Conservation (phyloP, 2,329 filamentous ascomycete species). For the Zasmidium citrigriseum region DNA sequence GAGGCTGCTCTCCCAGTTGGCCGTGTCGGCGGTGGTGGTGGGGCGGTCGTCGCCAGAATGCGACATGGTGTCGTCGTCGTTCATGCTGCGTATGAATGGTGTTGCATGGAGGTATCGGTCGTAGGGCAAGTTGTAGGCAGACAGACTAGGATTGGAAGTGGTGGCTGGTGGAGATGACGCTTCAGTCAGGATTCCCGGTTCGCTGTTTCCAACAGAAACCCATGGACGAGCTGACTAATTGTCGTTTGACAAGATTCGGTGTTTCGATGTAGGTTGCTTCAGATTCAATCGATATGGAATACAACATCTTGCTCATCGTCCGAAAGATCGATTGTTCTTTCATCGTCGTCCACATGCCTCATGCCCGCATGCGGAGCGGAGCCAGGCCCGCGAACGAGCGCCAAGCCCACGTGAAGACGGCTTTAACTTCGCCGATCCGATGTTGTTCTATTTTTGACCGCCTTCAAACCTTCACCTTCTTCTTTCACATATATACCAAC, state of each 20-base stretch:
- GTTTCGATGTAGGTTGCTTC: no score
- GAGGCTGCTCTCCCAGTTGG: constrained; percentile 3
- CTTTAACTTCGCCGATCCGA: not conserved
- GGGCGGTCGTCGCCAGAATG: constrained; percentile 3
- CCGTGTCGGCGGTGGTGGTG: not conserved
- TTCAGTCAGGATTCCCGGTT: not conserved
- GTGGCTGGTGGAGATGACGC: not conserved
- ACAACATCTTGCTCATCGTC: no score
- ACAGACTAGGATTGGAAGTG: not conserved
- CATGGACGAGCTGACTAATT: not conserved
- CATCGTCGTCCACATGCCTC: not conserved
- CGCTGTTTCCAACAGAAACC: not conserved
- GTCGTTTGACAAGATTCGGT: not conserved
- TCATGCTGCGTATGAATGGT: not conserved
- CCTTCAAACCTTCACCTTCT: not conserved
- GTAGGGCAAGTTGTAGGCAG: not conserved
- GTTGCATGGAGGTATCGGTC: not conserved
- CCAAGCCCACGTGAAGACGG: not conserved
- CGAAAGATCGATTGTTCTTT: no score
- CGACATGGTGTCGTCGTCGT: constrained; percentile 11
- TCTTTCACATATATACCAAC: not conserved
- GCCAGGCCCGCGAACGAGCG: not conserved
- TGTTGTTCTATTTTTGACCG: not conserved
- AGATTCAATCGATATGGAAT: not conserved
- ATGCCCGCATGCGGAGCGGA: not conserved